These are phyloP conservation scores for Xylariaceae sp. DNA, from an alignment of 2,329 filamentous ascomycete species.

Conservation along the genomic window DNA sequence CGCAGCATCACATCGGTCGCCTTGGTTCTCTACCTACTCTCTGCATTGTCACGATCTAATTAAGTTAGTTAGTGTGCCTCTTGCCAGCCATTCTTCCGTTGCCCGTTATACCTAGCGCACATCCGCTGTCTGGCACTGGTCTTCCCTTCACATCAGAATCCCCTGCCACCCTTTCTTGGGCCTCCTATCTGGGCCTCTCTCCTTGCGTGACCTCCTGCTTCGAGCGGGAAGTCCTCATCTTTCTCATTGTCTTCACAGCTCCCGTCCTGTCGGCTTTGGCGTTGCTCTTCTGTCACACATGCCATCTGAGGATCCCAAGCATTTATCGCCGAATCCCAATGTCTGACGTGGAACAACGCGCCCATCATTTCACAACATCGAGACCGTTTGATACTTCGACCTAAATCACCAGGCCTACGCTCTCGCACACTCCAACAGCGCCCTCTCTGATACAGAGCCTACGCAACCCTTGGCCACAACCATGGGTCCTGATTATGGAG, in stretches of 20 bases:
- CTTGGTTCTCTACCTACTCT: conserved; percentile 2
- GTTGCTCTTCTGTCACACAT: conserved; percentile 23
- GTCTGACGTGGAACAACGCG: conserved; percentile 30
- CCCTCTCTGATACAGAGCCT: background rate
- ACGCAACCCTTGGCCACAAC: conserved; percentile 24
- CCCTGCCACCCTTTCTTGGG: conserved; percentile 3
- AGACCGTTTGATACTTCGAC: conserved; percentile 21
- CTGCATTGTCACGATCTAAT: conserved; percentile 8
- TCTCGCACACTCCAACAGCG: conserved; percentile 1
- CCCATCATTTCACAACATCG: conserved; percentile 20
- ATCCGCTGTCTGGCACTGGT: conserved; percentile 12
- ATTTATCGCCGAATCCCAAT: conserved; percentile 26
- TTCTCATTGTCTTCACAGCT: conserved; percentile 10
- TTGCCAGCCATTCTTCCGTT: conserved; percentile 3
- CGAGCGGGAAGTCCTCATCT: background rate
- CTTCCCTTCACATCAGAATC: conserved; percentile 11
- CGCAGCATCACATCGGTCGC: background rate
- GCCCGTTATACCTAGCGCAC: conserved; percentile 14
- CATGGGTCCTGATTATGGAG: conserved; percentile 33
- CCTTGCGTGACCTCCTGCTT: conserved; percentile 6
- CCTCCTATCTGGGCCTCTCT: conserved; percentile 2
- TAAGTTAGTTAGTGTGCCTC: conserved; percentile 2
- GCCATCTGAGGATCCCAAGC: conserved; percentile 15
- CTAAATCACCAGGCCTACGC: conserved; percentile 15
- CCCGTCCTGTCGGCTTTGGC: conserved; percentile 19